Percentiles rank a stretch among this genome's conserved stretches.
Evolutionary conservation across 352 stramenopile species (phyloP).

Genomic region (Phytopythium litorale): DNA sequence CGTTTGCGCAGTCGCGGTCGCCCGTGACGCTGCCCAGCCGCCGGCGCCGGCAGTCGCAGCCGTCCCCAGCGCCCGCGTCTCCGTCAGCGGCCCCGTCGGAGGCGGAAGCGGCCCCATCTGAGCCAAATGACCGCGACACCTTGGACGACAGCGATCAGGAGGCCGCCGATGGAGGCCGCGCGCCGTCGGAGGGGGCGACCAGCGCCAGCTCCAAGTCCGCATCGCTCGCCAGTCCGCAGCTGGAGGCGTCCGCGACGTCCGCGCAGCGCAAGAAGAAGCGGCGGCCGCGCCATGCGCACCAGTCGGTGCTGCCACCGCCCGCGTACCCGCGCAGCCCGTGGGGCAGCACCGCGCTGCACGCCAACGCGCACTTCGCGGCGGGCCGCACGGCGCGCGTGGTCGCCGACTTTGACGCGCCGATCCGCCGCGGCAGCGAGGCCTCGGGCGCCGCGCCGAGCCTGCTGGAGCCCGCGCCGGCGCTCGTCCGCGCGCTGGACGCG

Average conservation of each 20-base stretch:
- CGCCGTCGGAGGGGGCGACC: no score
- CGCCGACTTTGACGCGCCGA: not conserved
- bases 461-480: constrained; percentile 28
- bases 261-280: constrained; percentile 22
- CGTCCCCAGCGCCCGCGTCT: not conserved
- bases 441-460: not conserved
- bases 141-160: not conserved
- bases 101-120: not conserved
- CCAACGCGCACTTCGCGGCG: constrained; percentile 13
- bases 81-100: not conserved
- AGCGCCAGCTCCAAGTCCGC: not conserved
- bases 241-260: not conserved
- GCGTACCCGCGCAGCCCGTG: constrained; percentile 1
- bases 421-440: not conserved
- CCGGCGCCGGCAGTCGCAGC: constrained; percentile 6
- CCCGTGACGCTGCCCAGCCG: constrained; percentile 55
- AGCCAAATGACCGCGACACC: not conserved
- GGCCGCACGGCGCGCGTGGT: constrained; percentile 7
- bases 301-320: not conserved
- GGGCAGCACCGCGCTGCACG: constrained; percentile 7
- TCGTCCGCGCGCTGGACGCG: constrained; percentile 33
- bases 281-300: constrained; percentile 15
- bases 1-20: constrained; percentile 47
- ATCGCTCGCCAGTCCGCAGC: not conserved
- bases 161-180: not conserved